These are phyloP conservation scores for Candida awuae DNA, from an alignment of 805 yeast species.

Conservation along the genomic window DNA sequence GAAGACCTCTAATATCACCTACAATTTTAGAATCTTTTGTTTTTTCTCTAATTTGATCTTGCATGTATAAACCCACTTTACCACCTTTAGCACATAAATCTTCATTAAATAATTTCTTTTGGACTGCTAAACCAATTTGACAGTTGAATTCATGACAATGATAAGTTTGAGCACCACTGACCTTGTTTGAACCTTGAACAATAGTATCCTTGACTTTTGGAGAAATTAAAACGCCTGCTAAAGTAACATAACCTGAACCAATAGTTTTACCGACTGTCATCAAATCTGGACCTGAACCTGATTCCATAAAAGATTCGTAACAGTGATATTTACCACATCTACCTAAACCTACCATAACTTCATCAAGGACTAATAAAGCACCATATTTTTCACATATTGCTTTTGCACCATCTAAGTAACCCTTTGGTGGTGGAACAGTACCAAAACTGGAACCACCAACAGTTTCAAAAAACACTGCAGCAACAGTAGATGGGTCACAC, in stretches of 20 bases:
- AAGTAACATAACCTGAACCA: conserved; percentile 43
- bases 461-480: conserved; percentile 37
- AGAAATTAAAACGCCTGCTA: conserved; percentile 40
- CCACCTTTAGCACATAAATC: conserved; percentile 34
- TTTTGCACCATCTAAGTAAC: conserved; percentile 38
- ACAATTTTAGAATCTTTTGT: conserved; percentile 29
- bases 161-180: conserved; percentile 44
- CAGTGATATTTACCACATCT: conserved; percentile 39
- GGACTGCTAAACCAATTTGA: conserved; percentile 40
- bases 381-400: conserved; percentile 85
- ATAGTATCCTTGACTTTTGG: conserved; percentile 35
- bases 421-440: conserved; percentile 36
- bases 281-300: conserved; percentile 39
- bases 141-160: conserved; percentile 43
- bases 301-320: conserved; percentile 36
- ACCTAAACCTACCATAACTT: conserved; percentile 65
- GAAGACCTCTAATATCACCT: conserved; percentile 48
- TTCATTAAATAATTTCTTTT: conserved; percentile 29
- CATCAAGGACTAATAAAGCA: conserved; percentile 88
- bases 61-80: conserved; percentile 37
- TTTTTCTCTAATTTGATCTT: conserved; percentile 26
- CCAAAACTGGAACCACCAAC: conserved; percentile 40
- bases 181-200: conserved; percentile 33
- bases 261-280: conserved; percentile 44
- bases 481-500: conserved; percentile 37